Conservation (phyloP, 495 filamentous ascomycete species). For the Annulohypoxylon maeteangense region DNA sequence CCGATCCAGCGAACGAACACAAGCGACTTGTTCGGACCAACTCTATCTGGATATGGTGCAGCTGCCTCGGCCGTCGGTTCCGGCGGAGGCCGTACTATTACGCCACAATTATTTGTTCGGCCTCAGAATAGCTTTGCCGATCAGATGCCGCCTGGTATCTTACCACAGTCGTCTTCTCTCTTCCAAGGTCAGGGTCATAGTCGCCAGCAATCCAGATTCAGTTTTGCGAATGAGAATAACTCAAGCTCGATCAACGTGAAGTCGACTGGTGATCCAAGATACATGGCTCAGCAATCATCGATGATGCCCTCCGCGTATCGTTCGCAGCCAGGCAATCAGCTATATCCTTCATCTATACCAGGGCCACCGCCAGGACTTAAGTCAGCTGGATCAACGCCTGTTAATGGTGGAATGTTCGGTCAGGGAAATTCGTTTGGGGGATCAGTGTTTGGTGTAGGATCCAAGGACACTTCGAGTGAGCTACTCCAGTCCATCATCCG, state of each 20-base stretch:
- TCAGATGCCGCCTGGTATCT: conserved; percentile 62
- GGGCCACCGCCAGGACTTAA: conserved; percentile 96
- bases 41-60: conserved; percentile 63
- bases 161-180: conserved; percentile 61
- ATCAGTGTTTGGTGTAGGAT: conserved; percentile 61
- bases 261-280: conserved; percentile 80
- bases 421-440: conserved; percentile 73
- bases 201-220: conserved; percentile 88
- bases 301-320: conserved; percentile 82
- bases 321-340: conserved; percentile 69
- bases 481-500: conserved; percentile 80
- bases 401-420: conserved; percentile 72
- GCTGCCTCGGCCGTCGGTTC: conserved; percentile 59
- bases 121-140: conserved; percentile 70
- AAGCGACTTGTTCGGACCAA: conserved; percentile 64
- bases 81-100: conserved; percentile 75
- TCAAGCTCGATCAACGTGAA: conserved; percentile 77
- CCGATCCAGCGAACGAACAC: conserved; percentile 74
- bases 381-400: conserved; percentile 88
- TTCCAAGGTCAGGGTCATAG: conserved; percentile 83
- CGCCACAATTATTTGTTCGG: conserved; percentile 77
- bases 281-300: conserved; percentile 88
- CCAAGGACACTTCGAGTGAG: conserved; percentile 75
- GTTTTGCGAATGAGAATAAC: conserved; percentile 76
- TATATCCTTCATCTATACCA: conserved; percentile 76